phyloP scores from a whole-genome alignment of 495 filamentous ascomycete species.

The Cudoniella acicularis region DNA sequence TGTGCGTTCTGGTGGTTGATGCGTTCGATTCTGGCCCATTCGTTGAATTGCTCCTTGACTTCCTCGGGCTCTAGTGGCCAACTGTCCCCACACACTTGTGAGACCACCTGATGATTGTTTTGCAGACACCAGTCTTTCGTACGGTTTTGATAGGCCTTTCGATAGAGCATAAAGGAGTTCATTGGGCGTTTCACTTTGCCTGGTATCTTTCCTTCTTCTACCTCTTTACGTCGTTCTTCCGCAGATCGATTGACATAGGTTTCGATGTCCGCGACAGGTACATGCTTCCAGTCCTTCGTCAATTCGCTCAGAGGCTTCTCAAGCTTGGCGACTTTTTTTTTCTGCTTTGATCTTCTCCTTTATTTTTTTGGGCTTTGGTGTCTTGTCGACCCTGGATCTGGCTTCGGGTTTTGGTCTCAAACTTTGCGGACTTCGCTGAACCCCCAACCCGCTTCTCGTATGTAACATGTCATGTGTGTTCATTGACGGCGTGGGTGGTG shows the following conservation, averaged over 20 bases:
- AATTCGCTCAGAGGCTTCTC: constrained; percentile 72
- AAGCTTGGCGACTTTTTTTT: constrained; percentile 50
- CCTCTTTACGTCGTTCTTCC: constrained; percentile 62
- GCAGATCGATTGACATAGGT: constrained; percentile 70
- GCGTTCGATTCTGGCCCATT: constrained; percentile 76
- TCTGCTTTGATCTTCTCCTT: constrained; percentile 51
- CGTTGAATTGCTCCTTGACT: constrained; percentile 75
- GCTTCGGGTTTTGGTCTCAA: constrained; percentile 20
- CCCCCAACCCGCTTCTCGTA: constrained; percentile 24
- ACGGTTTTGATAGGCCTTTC: constrained; percentile 85
- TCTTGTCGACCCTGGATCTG: constrained; percentile 11
- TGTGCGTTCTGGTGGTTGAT: constrained; percentile 82
- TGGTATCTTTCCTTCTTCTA: constrained; percentile 60
- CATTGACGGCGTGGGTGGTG: constrained; percentile 40
- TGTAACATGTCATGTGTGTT: constrained; percentile 17
- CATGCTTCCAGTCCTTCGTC: constrained; percentile 59
- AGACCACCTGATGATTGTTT: constrained; percentile 94
- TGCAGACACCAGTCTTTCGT: constrained; percentile 78
- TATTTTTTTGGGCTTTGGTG: constrained; percentile 30
- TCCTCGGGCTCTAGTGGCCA: constrained; percentile 77
- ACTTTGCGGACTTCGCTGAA: constrained; percentile 13
- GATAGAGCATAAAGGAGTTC: constrained; percentile 99
- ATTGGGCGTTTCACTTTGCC: constrained; percentile 88
- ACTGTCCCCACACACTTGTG: constrained; percentile 73
- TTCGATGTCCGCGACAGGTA: constrained; percentile 76